Conservation (phyloP, 768 basidiomycete species). For the Hebeloma cylindrosporum region DNA sequence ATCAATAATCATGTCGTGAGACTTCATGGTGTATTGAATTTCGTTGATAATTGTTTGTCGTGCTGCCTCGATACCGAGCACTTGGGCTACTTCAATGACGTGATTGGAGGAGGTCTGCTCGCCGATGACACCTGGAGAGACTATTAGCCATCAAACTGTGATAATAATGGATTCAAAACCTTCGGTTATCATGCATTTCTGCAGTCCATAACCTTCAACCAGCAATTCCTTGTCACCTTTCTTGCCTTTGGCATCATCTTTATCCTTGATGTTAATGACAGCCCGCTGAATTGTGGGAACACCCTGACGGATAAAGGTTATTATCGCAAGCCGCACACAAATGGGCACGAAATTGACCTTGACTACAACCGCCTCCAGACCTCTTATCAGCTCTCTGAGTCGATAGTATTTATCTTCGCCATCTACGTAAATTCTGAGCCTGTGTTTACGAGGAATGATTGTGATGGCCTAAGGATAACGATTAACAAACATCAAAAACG, state of each 20-base stretch:
- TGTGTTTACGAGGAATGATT: constrained; percentile 69
- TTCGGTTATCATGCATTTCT: constrained; percentile 96
- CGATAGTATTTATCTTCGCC: constrained; percentile 78
- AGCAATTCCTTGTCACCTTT: constrained; percentile 90
- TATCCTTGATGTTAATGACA: constrained; percentile 94
- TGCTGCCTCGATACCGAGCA: constrained; percentile 98
- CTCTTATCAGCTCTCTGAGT: constrained; percentile 83
- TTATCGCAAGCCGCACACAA: neutral
- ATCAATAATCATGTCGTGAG: constrained; percentile 98
- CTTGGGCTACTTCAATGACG: constrained; percentile 92
- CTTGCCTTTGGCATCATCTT: constrained; percentile 73
- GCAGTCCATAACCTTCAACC: constrained; percentile 95
- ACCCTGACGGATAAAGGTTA: constrained; percentile 50
- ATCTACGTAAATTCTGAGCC: constrained; percentile 79
- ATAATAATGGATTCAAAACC: constrained; percentile 46
- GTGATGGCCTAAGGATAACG: constrained; percentile 69
- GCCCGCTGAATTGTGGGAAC: constrained; percentile 86
- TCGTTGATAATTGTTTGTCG: constrained; percentile 93
- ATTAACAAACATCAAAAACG: no score
- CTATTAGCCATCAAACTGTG: neutral
- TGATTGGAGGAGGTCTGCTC: constrained; percentile 94
- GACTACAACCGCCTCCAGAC: constrained; percentile 83
- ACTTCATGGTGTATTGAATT: constrained; percentile 95
- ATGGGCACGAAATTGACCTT: constrained; percentile 54
- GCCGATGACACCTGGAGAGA: constrained; percentile 84